Percentiles rank a stretch among this genome's conserved stretches.
These are phyloP conservation scores for Morella rubra DNA, from an alignment of 306 rosid genomes.

Conservation along the genomic window DNA sequence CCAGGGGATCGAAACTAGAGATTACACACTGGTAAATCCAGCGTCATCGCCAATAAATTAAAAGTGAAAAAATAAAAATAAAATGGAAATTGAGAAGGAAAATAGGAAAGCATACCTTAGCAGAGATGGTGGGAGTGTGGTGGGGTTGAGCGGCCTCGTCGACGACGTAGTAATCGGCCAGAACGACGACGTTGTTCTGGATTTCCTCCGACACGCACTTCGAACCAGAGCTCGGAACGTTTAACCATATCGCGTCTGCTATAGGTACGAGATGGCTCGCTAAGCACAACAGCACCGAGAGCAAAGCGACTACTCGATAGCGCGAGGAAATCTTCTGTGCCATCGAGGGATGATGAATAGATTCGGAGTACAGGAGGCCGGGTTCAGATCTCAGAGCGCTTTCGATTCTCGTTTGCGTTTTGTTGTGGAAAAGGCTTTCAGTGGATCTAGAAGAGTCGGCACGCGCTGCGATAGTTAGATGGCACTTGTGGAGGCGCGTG, in stretches of 20 bases:
- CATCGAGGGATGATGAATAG: slow-evolving; percentile 21
- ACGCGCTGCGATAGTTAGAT: background rate
- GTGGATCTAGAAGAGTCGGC: background rate
- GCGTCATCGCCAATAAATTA: background rate
- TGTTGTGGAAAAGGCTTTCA: background rate
- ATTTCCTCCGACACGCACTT: slow-evolving; percentile 63
- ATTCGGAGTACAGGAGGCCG: background rate
- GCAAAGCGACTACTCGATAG: slow-evolving; percentile 8
- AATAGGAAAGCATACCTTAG: slow-evolving; percentile 25
- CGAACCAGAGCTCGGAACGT: slow-evolving; percentile 46
- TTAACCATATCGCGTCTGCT: slow-evolving; percentile 41
- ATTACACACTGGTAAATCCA: background rate
- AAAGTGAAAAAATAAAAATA: background rate
- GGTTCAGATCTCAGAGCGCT: slow-evolving; percentile 32
- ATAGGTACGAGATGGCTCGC: slow-evolving; percentile 17
- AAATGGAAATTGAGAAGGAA: background rate
- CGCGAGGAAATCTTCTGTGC: slow-evolving; percentile 20
- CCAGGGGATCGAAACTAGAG: too few species aligned
- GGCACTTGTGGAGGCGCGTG: background rate
- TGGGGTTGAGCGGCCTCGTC: slow-evolving; percentile 27
- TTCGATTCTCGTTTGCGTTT: slow-evolving; percentile 9
- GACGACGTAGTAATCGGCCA: slow-evolving; percentile 56
- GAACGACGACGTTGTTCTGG: slow-evolving; percentile 49
- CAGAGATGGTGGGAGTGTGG: slow-evolving; percentile 42
- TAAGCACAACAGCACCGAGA: slow-evolving; percentile 22